A percentile compares a stretch with the other conserved stretches of the same genome.
Conservation (phyloP, 345 rosid species). For the Clarkia xantiana region DNA sequence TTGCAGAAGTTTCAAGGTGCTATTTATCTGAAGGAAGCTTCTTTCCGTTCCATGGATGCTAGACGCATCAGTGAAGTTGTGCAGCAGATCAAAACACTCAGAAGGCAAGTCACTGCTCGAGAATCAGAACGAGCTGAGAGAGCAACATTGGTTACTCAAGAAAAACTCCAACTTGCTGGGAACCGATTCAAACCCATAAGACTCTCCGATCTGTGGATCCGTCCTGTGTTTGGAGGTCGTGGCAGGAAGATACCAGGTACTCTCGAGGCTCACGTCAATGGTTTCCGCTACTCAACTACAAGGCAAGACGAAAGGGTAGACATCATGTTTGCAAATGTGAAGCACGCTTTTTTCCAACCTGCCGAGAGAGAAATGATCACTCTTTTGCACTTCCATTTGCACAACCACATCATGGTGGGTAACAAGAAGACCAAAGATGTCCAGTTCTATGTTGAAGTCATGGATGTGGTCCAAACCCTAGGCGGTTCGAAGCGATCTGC, state of each 20-base stretch:
- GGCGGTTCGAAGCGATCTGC: conserved; percentile 91
- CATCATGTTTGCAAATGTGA: conserved; percentile 65
- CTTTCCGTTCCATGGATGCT: conserved; percentile 83
- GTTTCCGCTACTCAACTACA: conserved; percentile 65
- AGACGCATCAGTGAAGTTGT: conserved; percentile 86
- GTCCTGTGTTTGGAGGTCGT: conserved; percentile 77
- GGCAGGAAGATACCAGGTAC: conserved; percentile 80
- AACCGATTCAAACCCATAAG: conserved; percentile 79
- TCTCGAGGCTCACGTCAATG: conserved; percentile 77
- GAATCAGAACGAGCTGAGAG: conserved; percentile 90
- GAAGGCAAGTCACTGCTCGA: conserved; percentile 65
- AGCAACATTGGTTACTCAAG: conserved; percentile 86
- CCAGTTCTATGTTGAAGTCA: conserved; percentile 84
- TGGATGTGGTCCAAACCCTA: conserved; percentile 77
- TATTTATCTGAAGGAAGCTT: conserved; percentile 71
- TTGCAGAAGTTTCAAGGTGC: conserved; percentile 53
- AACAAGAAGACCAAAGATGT: conserved; percentile 89
- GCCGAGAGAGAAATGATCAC: conserved; percentile 94
- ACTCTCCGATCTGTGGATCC: conserved; percentile 74
- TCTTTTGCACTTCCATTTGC: conserved; percentile 70
- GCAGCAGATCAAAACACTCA: conserved; percentile 59
- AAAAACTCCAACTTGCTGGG: conserved; percentile 70
- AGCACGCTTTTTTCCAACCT: conserved; percentile 90
- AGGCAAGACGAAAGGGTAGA: conserved; percentile 81
- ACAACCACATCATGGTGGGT: conserved; percentile 95